A percentile compares a stretch with the other conserved stretches of the same genome.
phyloP scores from a whole-genome alignment of 2,329 filamentous ascomycete species.

The Stagonosporopsis tanaceti region DNA sequence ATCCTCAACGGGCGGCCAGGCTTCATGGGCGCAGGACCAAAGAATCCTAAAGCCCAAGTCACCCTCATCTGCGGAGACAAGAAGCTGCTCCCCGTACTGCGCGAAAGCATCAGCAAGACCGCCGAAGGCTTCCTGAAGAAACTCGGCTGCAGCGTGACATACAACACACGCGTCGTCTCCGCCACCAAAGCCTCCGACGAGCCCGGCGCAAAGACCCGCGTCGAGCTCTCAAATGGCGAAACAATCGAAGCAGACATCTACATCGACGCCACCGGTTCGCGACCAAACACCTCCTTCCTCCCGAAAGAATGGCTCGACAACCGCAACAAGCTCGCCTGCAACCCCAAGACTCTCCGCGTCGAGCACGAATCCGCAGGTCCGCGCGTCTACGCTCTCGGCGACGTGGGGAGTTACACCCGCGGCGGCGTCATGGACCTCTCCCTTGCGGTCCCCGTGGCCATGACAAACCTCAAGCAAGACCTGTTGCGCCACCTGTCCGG shows the following conservation, averaged over 20 bases:
- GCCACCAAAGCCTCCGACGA: constrained; percentile 35
- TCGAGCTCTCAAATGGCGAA: constrained; percentile 56
- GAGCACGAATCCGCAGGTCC: constrained; percentile 52
- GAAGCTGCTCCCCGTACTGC: constrained; percentile 56
- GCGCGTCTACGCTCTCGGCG: constrained; percentile 59
- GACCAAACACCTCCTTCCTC: constrained; percentile 63
- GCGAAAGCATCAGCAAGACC: constrained; percentile 52
- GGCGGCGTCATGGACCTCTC: constrained; percentile 56
- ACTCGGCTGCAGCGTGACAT: constrained; percentile 57
- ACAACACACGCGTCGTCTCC: constrained; percentile 48
- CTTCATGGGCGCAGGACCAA: constrained; percentile 47
- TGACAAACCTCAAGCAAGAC: constrained; percentile 59
- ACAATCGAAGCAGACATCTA: constrained; percentile 61
- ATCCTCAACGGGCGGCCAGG: constrained; percentile 50
- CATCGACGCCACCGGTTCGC: constrained; percentile 61
- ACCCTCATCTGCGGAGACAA: constrained; percentile 56
- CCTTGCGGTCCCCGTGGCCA: constrained; percentile 52
- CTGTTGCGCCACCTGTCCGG: constrained; percentile 47
- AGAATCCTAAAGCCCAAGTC: constrained; percentile 52
- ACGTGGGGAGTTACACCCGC: constrained; percentile 56
- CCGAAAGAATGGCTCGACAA: constrained; percentile 59
- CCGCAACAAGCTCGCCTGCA: constrained; percentile 58
- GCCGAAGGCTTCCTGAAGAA: constrained; percentile 58
- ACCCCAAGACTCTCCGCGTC: constrained; percentile 59
- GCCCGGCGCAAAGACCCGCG: constrained; percentile 54